Percentiles rank a stretch among this genome's conserved stretches.
Conservation (phyloP, 345 rosid genomes). For the Punica granatum region DNA sequence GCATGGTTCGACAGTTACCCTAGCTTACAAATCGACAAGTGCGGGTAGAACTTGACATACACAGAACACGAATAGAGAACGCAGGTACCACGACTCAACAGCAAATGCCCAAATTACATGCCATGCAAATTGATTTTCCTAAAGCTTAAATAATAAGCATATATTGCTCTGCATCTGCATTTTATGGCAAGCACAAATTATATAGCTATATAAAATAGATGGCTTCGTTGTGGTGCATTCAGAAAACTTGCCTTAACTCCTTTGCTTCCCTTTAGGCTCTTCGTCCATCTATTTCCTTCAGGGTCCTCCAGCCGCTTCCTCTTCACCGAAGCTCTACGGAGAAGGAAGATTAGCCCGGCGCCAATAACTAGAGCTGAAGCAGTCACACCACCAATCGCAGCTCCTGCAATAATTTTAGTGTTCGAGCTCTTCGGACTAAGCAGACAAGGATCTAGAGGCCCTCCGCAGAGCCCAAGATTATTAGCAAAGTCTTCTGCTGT, state of each 20-base stretch:
- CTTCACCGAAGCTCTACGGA: slow-evolving; percentile 41
- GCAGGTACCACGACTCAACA: too few species aligned
- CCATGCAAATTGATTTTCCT: too few species aligned
- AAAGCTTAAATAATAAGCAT: neutral
- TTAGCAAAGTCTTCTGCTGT: slow-evolving; percentile 22
- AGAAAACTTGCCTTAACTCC: slow-evolving; percentile 55
- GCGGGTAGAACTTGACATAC: neutral
- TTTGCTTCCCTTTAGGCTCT: slow-evolving; percentile 57
- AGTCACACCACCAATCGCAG: slow-evolving; percentile 66
- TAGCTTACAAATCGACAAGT: neutral
- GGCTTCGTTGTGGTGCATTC: neutral
- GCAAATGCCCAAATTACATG: too few species aligned
- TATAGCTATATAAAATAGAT: neutral
- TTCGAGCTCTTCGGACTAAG: slow-evolving; percentile 13
- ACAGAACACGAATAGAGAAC: neutral
- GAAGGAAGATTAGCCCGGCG: slow-evolving; percentile 40
- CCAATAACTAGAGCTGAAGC: slow-evolving; percentile 53
- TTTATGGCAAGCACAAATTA: neutral
- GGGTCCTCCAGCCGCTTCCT: slow-evolving; percentile 80
- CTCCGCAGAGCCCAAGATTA: slow-evolving; percentile 61
- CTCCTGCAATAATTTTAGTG: slow-evolving; percentile 43
- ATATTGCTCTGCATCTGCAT: neutral
- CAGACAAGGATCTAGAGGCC: slow-evolving; percentile 36
- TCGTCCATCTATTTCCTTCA: slow-evolving; percentile 89
- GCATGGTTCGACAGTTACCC: neutral